Conservation (phyloP, 2,329 filamentous ascomycete genomes). For the Catunica adiposa region DNA sequence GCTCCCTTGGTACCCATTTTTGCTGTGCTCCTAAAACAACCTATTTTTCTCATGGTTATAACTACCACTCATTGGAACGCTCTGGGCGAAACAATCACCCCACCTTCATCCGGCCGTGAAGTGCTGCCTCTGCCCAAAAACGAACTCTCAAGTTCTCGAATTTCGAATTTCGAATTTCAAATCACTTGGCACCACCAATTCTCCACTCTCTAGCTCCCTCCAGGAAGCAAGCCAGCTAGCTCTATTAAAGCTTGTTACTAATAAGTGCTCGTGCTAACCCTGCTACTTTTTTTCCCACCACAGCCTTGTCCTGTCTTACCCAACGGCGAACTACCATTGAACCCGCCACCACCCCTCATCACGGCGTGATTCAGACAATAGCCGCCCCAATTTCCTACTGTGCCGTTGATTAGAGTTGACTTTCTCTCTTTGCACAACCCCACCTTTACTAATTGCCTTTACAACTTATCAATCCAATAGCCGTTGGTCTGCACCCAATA, state of each 20-base stretch:
- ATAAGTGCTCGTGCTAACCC: constrained; percentile 11
- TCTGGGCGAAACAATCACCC: too few relatives aligned
- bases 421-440: background rate
- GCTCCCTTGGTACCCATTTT: too few relatives aligned
- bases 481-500: background rate
- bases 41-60: too few relatives aligned
- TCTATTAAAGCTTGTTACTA: background rate
- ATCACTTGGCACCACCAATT: too few relatives aligned
- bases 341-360: constrained; percentile 12
- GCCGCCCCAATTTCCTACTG: background rate
- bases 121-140: too few relatives aligned
- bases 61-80: too few relatives aligned
- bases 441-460: background rate
- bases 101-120: too few relatives aligned
- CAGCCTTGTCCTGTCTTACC: constrained; percentile 14
- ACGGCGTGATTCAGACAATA: constrained; percentile 6
- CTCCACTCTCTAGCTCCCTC: too few relatives aligned
- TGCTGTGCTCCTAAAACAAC: too few relatives aligned
- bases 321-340: constrained; percentile 1
- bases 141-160: too few relatives aligned
- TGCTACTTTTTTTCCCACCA: constrained; percentile 12
- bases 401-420: background rate
- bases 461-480: background rate
- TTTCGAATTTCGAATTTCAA: too few relatives aligned
- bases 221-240: background rate